Base-by-base conservation (phyloP, 306 rosid species). In the Sesbania bispinosa region DNA sequence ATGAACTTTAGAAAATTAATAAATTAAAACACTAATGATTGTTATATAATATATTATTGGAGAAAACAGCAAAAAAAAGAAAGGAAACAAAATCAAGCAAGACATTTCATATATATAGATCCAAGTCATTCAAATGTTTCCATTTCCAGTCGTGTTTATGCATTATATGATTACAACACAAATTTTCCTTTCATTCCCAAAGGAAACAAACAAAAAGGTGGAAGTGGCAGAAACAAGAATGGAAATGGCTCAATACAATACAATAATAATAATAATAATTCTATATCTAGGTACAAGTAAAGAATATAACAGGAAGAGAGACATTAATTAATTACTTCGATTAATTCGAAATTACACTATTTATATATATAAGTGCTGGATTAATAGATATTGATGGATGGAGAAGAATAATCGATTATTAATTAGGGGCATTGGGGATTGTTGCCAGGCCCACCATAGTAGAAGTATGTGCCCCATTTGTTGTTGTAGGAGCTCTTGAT, bases 391-490 rank as follows among this genome's bases (percentile, higher is more conserved):
- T 5, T 21, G 32, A 18, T 30, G 26, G 26, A 9, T n/a, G n/a
- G n/a, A 3, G 9, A 24, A 4, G 29, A 43, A 21, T 32, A 35
- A 35, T n/a, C n/a, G n/a, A 66, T 54, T 32, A 18, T 14, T 29
- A n/a, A 39, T 47, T 11, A 92, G 1, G 60, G 79, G 60, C 99
- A 94, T n/a, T 48, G 76, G 0, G 93, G 82, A 50, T 77, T 89
- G 65, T 71, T 81, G 27, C 99, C 99, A 0, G 97, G 97, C 2
- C 96, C 99, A 10, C 99, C 99, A 53, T 87, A 94, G 78, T 94
- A 94, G 76, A 94, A 94, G 59, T 91, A 79, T 3, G 96, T 84
- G 45, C 97, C 99, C 99, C 99, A 94, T 13, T 86, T 84, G 6
- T 76, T 78, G 77, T 66, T 88, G 71, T 70, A 80, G 29, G 85